Evolutionary conservation across 768 basidiomycete genomes (phyloP).

Genomic region (Pilatotrama ljubarskyi): DNA sequence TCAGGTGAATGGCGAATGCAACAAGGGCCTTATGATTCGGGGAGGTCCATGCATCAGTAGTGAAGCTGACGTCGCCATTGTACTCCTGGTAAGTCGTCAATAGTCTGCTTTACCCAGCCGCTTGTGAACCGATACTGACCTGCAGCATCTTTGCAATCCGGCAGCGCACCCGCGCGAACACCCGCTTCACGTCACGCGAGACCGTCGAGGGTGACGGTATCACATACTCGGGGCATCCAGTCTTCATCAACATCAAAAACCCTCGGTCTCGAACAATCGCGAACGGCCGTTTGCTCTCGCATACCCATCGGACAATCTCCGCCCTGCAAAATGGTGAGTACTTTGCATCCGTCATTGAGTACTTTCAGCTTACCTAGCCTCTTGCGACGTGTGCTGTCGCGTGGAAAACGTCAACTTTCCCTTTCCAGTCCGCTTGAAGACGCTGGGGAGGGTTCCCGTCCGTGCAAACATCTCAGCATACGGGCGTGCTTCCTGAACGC

Average conservation of each 20-base stretch:
- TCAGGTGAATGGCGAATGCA: constrained; percentile 35
- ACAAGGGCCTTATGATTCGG: constrained; percentile 37
- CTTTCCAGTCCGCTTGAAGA: constrained; percentile 28
- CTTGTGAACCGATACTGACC: too few relatives aligned
- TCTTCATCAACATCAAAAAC: constrained; percentile 36
- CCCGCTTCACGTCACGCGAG: constrained; percentile 31
- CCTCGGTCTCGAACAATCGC: constrained; percentile 36
- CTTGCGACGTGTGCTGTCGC: constrained; percentile 26
- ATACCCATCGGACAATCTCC: constrained; percentile 38
- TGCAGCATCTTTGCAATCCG: constrained; percentile 27
- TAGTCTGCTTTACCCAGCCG: too few relatives aligned
- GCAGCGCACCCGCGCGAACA: constrained; percentile 27
- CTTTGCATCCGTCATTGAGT: too few relatives aligned
- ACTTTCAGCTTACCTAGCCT: constrained; percentile 9
- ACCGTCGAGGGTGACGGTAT: constrained; percentile 38
- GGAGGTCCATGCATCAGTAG: constrained; percentile 40
- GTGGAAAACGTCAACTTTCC: constrained; percentile 35
- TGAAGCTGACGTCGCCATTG: constrained; percentile 33
- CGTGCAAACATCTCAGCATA: background rate
- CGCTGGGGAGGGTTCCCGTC: constrained; percentile 22
- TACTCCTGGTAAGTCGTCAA: too few relatives aligned
- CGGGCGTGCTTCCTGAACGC: background rate
- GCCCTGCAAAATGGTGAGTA: constrained; percentile 22
- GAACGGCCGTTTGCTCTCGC: constrained; percentile 35
- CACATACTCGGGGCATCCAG: constrained; percentile 35